Conservation (phyloP, 139 green algal genomes). For the Chlamydomonas sphaeroides region DNA sequence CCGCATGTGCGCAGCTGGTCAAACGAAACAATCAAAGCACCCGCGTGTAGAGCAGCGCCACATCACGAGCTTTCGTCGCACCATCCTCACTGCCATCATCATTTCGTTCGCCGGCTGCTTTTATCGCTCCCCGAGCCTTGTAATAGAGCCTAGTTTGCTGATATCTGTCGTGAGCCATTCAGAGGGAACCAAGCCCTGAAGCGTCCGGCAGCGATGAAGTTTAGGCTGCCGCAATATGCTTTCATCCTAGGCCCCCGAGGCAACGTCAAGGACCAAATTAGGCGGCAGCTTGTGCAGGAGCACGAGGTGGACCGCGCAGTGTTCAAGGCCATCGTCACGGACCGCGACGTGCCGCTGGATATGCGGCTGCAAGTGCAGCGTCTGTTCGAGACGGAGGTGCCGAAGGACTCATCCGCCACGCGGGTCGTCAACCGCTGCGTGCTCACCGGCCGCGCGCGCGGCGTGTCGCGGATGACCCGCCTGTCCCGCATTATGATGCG, state of each 20-base stretch:
- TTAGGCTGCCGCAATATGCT: conserved; percentile 19
- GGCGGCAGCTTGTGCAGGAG: conserved; percentile 52
- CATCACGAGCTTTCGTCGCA: no score
- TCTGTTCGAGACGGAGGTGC: conserved; percentile 69
- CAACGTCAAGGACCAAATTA: conserved; percentile 55
- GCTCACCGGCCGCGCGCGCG: conserved; percentile 55
- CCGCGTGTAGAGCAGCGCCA: no score
- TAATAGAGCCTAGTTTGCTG: no score
- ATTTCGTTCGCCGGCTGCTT: no score
- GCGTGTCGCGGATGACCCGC: conserved; percentile 55
- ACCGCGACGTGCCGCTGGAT: conserved; percentile 61
- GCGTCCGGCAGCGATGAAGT: no score
- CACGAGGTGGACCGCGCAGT: conserved; percentile 63
- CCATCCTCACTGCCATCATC: no score
- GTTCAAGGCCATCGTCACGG: conserved; percentile 63
- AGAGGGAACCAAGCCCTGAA: no score
- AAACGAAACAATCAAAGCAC: no score
- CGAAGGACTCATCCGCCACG: conserved; percentile 50
- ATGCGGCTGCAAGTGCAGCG: conserved; percentile 65
- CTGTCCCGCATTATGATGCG: conserved; percentile 69
- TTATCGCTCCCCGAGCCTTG: no score
- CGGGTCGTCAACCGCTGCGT: conserved; percentile 67
- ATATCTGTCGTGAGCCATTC: no score
- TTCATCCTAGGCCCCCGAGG: conserved; percentile 7
- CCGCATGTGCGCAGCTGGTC: no score